Base-by-base conservation (phyloP, 768 basidiomycete species). In the Collybia sp. region DNA sequence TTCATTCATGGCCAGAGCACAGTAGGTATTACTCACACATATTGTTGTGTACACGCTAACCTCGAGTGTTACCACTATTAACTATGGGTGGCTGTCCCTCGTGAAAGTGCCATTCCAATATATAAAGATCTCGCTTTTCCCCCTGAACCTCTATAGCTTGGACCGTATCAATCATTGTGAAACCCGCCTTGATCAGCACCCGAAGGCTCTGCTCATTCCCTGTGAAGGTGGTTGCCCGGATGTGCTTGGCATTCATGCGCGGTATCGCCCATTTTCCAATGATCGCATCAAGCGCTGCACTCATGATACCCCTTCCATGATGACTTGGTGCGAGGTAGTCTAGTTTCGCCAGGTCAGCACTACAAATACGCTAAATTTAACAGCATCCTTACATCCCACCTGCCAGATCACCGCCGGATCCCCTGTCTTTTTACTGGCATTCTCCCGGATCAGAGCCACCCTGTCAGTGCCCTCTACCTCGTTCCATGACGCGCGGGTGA, bases 221-320 rank as follows among this genome's bases (percentile, higher is more conserved):
- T 18, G 41, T 37, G 12, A 53, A 70, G 1, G 39, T 61, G 5
- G 61, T 59, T 3, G 64, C 69, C 4, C 61, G 60, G 32, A 79
- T 63, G 30, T 46, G 41, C 10, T 61, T 63, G 3, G 65, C 65
- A 1, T 65, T 64, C 77, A 81, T 75, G 30, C 70, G 60, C 4
- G 76, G 75, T 20, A 78, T 60, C 35, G 64, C 69, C 76, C 77
- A 82, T 11, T 61, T 38, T 1, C 64, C 47, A 30, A 80, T 42
- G 17, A 82, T 43, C 18, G 63, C 60, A 2, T 52, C 57, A 19
- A 82, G 50, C 0, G 71, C 78, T 1, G 64, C 68, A 34, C 67
- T 68, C 78, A 80, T 81, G 49, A 82, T 75, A 0, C 80, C 80
- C 40, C 63, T 64, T 15, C 78, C 71, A 20, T 80, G 78, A 53